phyloP scores from a whole-genome alignment of 2,329 filamentous ascomycete species.

The Ophiostoma sp. region DNA sequence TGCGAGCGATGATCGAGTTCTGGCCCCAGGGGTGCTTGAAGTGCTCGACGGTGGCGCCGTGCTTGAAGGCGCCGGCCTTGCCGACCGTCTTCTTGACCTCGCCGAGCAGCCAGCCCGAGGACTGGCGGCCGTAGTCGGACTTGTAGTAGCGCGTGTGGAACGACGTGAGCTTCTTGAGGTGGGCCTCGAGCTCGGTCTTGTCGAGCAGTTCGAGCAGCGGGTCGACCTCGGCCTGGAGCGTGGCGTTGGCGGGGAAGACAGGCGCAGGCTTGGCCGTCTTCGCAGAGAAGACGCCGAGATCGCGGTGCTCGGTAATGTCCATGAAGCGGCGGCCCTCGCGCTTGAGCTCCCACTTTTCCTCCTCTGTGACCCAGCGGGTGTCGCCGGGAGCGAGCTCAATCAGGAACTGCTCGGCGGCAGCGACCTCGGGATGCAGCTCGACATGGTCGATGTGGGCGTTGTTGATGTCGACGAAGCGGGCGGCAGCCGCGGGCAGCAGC shows the following conservation, averaged over 20 bases:
- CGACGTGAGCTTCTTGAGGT: constrained; percentile 71
- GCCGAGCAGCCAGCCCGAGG: constrained; percentile 77
- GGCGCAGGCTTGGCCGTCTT: constrained; percentile 65
- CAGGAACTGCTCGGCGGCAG: constrained; percentile 54
- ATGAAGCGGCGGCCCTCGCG: constrained; percentile 85
- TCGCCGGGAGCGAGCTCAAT: constrained; percentile 82
- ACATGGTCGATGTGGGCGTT: constrained; percentile 47
- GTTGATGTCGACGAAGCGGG: constrained; percentile 54
- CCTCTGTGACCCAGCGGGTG: constrained; percentile 82
- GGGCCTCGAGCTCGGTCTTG: constrained; percentile 68
- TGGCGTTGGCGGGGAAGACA: constrained; percentile 35
- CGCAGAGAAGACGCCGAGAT: constrained; percentile 46
- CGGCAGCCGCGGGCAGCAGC: constrained; percentile 49
- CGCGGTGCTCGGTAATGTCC: constrained; percentile 75
- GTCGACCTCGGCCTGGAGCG: constrained; percentile 58
- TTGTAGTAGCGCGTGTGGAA: constrained; percentile 80
- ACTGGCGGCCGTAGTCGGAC: constrained; percentile 71
- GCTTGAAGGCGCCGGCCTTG: constrained; percentile 61
- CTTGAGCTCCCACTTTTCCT: constrained; percentile 88
- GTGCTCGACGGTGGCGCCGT: constrained; percentile 62
- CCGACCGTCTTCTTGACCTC: constrained; percentile 68
- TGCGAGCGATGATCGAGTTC: constrained; percentile 82
- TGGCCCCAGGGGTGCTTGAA: constrained; percentile 87
- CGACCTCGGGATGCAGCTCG: constrained; percentile 41
- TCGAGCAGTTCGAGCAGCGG: constrained; percentile 63